Evolutionary conservation across 257 asterid genomes (phyloP).

Genomic region (Paraleonurus japonicus): DNA sequence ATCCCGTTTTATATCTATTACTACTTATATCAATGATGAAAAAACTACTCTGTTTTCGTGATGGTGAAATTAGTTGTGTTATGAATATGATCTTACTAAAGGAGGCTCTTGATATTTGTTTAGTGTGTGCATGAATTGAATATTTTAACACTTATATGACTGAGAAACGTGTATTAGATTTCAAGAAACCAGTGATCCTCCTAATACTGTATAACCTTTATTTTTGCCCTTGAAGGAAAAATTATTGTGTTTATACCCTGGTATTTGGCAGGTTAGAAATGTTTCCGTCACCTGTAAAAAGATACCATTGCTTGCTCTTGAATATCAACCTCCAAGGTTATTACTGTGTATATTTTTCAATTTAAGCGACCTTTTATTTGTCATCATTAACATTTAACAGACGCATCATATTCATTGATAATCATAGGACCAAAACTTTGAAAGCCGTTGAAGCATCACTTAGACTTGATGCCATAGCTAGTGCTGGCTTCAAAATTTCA

Average conservation of each 20-base stretch:
- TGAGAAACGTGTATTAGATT: background rate
- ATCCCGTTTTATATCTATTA: background rate
- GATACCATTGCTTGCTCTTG: conserved; percentile 90
- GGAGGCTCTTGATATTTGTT: background rate
- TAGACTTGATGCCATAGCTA: conserved; percentile 84
- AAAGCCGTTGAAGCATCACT: conserved; percentile 83
- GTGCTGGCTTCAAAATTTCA: conserved; percentile 95
- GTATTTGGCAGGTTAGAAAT: conserved; percentile 70
- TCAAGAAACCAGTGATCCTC: conserved; percentile 18
- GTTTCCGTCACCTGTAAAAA: conserved; percentile 78
- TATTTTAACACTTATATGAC: background rate
- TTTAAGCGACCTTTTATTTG: background rate
- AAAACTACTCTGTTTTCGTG: background rate
- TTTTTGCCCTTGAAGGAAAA: background rate
- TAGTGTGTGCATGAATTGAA: background rate
- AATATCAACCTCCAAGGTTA: conserved; percentile 92
- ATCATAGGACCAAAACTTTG: conserved; percentile 59
- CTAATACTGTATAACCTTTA: conserved; percentile 1
- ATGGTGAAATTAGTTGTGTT: background rate
- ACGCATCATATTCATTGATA: conserved; percentile 21
- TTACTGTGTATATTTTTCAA: background rate
- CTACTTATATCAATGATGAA: background rate
- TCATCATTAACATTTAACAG: conserved; percentile 12
- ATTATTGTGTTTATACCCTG: conserved; percentile 8
- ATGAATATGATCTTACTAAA: background rate